Percentiles rank a stretch among this genome's conserved stretches.
phyloP scores from a whole-genome alignment of 108 stramenopile genomes.

The Cafeteria roenbergensis region DNA sequence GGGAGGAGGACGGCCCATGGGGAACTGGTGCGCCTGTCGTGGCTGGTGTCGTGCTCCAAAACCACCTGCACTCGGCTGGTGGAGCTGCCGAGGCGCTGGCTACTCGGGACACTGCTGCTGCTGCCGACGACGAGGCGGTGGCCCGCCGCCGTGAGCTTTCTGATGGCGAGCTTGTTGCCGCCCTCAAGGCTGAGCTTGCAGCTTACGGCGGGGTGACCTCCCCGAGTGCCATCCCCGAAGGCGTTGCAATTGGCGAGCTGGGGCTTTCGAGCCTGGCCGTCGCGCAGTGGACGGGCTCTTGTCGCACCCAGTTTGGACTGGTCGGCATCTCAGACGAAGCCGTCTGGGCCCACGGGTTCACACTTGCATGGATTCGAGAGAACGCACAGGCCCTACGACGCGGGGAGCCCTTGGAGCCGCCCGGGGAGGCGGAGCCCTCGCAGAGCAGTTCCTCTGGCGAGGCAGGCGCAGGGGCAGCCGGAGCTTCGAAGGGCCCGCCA shows the following conservation, averaged over 20 bases:
- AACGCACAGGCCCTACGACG: not conserved
- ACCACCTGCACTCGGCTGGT: too few relatives aligned
- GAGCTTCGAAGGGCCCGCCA: too few relatives aligned
- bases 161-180: not conserved
- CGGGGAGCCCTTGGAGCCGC: not conserved
- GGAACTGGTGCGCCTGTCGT: not conserved
- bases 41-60: not conserved
- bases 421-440: not conserved
- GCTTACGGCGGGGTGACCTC: not conserved
- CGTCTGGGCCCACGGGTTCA: not conserved
- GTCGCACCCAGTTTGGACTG: not conserved
- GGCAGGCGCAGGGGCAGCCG: not conserved
- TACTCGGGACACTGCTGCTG: too few relatives aligned
- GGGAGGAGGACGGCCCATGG: slow-evolving; percentile 8
- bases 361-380: not conserved
- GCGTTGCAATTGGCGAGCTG: too few relatives aligned
- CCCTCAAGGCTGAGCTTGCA: not conserved
- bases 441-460: not conserved
- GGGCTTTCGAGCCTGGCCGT: slow-evolving; percentile 12
- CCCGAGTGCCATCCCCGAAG: too few relatives aligned
- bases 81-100: too few relatives aligned
- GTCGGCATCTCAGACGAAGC: not conserved
- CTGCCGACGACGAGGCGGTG: too few relatives aligned
- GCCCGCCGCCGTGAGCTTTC: too few relatives aligned
- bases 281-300: slow-evolving; percentile 11